A percentile compares a stretch with the other conserved stretches of the same genome.
These are phyloP conservation scores for Kwoniella europaea DNA, from an alignment of 768 basidiomycete species.

Conservation along the genomic window DNA sequence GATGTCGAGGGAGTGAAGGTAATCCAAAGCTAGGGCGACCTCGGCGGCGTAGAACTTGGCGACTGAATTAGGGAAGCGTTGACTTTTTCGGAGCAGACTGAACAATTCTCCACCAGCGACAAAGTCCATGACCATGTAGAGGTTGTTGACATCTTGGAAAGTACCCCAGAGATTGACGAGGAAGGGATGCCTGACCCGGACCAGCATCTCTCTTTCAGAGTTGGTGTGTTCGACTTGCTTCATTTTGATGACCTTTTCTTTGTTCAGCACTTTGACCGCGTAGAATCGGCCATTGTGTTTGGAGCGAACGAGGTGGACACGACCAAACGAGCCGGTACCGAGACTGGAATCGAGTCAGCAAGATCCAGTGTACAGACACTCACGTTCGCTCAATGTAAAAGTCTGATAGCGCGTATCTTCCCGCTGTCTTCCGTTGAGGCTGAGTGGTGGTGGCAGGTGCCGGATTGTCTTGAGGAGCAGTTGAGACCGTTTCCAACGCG, in stretches of 20 bases:
- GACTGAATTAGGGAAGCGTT: slow-evolving; percentile 61
- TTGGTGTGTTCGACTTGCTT: slow-evolving; percentile 61
- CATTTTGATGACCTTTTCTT: slow-evolving; percentile 82
- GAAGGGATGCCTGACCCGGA: slow-evolving; percentile 62
- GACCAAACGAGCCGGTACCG: slow-evolving; percentile 58
- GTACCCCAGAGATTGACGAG: slow-evolving; percentile 96
- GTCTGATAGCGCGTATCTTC: slow-evolving; percentile 55
- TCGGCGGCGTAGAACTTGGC: slow-evolving; percentile 60
- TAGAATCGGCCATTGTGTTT: slow-evolving; percentile 95
- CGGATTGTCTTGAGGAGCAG: slow-evolving; percentile 25
- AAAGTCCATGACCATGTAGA: slow-evolving; percentile 61
- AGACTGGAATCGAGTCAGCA: slow-evolving; percentile 36
- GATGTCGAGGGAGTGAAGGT: slow-evolving; percentile 59
- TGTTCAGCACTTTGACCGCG: slow-evolving; percentile 91
- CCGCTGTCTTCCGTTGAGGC: slow-evolving; percentile 54
- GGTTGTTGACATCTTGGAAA: slow-evolving; percentile 58
- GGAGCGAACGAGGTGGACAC: slow-evolving; percentile 70
- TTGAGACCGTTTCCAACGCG: slow-evolving; percentile 44
- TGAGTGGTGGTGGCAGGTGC: slow-evolving; percentile 29
- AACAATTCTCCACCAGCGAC: slow-evolving; percentile 62
- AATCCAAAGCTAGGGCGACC: slow-evolving; percentile 59
- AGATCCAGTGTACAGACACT: slow-evolving; percentile 16
- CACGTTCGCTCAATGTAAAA: slow-evolving; percentile 58
- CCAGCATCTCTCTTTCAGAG: slow-evolving; percentile 60
- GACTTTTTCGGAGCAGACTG: slow-evolving; percentile 88